These are phyloP conservation scores for Trichoderma atroviride DNA, from an alignment of 2,329 filamentous ascomycete species.

Conservation along the genomic window DNA sequence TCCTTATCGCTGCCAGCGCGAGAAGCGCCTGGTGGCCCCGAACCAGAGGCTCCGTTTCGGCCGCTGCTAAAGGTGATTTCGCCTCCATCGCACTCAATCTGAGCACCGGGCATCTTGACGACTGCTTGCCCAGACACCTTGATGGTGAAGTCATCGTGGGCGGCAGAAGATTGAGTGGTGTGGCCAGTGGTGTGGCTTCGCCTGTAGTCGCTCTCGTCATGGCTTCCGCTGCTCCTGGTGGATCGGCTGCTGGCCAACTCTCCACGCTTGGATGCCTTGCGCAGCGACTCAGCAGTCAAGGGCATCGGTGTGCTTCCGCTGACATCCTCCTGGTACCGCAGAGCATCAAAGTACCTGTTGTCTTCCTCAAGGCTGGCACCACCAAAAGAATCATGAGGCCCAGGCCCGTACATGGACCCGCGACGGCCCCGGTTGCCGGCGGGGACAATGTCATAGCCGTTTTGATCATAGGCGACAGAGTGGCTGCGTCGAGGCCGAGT, in stretches of 20 bases:
- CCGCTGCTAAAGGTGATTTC: conserved; percentile 58
- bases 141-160: conserved; percentile 61
- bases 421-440: conserved; percentile 42
- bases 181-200: conserved; percentile 64
- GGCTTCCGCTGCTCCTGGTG: conserved; percentile 61
- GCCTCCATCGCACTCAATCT: conserved; percentile 63
- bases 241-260: conserved; percentile 57
- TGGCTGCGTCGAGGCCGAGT: conserved; percentile 41
- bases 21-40: conserved; percentile 32
- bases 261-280: conserved; percentile 51
- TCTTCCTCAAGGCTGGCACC: conserved; percentile 43
- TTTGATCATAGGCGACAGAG: conserved; percentile 45
- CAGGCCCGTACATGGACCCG: conserved; percentile 46
- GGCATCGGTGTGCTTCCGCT: conserved; percentile 49
- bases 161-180: conserved; percentile 51
- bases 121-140: conserved; percentile 59
- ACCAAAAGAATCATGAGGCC: conserved; percentile 37
- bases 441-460: conserved; percentile 46
- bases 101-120: conserved; percentile 58
- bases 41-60: conserved; percentile 17
- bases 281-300: conserved; percentile 60
- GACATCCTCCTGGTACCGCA: conserved; percentile 57
- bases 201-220: conserved; percentile 65
- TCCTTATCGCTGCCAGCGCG: conserved; percentile 55
- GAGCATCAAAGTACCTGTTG: conserved; percentile 44